Percentiles rank a stretch among this genome's conserved stretches.
Conservation (phyloP, 2,329 filamentous ascomycete genomes). For the Ophiostoma sp. region DNA sequence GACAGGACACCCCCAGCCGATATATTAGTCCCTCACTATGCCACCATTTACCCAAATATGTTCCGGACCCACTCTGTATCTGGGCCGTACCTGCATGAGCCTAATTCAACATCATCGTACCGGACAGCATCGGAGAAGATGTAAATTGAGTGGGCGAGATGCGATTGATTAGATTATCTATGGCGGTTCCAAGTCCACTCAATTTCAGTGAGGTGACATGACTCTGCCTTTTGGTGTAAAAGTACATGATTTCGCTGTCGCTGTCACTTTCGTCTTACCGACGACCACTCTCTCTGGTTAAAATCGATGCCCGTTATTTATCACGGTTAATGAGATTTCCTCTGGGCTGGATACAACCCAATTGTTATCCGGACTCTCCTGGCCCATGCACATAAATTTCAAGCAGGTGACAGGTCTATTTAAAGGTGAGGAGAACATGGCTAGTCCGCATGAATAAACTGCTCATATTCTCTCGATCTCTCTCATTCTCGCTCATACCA, state of each 20-base stretch:
- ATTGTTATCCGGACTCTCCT: too few species aligned
- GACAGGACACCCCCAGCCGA: neutral
- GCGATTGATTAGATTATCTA: constrained; percentile 11
- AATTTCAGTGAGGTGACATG: neutral
- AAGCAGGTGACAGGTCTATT: neutral
- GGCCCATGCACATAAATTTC: neutral
- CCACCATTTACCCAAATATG: neutral
- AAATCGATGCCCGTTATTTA: neutral
- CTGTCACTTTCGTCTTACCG: neutral
- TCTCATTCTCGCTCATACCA: neutral
- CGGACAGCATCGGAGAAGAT: neutral
- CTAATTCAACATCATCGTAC: neutral
- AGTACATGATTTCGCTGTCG: neutral
- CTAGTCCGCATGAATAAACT: neutral
- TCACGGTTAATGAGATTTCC: neutral
- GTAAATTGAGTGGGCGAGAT: neutral
- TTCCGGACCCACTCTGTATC: neutral
- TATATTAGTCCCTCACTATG: neutral
- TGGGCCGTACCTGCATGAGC: neutral
- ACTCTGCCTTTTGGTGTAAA: neutral
- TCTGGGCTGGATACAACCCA: neutral
- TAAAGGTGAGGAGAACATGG: neutral
- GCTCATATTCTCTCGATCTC: neutral
- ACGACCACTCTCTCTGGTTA: neutral
- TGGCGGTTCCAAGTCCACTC: too few species aligned